A percentile compares a stretch with the other conserved stretches of the same genome.
Evolutionary conservation across 306 rosid species (phyloP).

Genomic region (Cucurbita pepo): DNA sequence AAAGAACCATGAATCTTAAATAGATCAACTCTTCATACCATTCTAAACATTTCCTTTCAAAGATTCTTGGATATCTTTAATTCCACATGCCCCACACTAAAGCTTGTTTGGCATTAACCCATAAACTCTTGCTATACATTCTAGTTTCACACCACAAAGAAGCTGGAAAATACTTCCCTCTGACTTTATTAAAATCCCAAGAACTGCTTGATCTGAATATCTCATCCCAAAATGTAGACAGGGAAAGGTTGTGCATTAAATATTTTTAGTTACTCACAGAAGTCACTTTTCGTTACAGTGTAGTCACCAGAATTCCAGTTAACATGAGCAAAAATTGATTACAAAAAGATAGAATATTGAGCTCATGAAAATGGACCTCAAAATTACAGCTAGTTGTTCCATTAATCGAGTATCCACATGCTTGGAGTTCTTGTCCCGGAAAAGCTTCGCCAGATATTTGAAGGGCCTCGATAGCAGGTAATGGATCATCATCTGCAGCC

Average conservation of each 20-base stretch:
- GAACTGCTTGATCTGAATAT: neutral
- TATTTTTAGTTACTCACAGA: neutral
- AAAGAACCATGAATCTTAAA: neutral
- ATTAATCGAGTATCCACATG: conserved; percentile 63
- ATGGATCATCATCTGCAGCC: conserved; percentile 93
- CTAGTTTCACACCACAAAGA: neutral
- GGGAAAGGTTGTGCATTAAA: neutral
- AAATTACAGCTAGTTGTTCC: conserved; percentile 93
- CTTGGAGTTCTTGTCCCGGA: conserved; percentile 91
- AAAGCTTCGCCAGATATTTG: conserved; percentile 82
- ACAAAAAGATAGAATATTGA: neutral
- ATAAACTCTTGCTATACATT: neutral
- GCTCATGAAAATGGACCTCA: conserved; percentile 47
- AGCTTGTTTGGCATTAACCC: neutral
- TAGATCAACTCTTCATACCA: neutral
- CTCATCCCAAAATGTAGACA: neutral
- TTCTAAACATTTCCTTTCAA: neutral
- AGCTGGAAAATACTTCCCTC: neutral
- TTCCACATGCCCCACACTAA: neutral
- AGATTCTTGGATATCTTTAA: neutral
- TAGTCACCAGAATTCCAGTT: neutral
- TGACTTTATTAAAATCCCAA: neutral
- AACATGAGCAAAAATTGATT: neutral
- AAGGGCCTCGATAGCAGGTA: conserved; percentile 76
- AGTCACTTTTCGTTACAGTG: neutral